These are phyloP conservation scores for Citrullus amarus DNA, from an alignment of 306 rosid genomes.

Conservation along the genomic window DNA sequence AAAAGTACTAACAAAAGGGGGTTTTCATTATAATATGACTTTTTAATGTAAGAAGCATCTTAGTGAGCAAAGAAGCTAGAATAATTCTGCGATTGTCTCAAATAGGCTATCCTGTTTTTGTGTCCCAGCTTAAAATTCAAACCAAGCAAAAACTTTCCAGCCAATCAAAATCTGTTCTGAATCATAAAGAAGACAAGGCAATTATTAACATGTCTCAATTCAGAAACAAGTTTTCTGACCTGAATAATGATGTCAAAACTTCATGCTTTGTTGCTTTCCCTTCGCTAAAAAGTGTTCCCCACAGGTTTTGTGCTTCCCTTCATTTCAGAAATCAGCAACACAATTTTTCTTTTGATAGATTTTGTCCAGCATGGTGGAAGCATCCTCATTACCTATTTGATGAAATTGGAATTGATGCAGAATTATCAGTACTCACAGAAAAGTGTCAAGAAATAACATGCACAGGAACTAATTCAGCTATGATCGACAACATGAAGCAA, in stretches of 20 bases:
- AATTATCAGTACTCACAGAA: neutral
- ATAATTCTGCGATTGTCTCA: neutral
- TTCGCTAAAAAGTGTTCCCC: neutral
- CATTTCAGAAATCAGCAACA: neutral
- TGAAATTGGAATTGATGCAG: neutral
- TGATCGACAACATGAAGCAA: neutral
- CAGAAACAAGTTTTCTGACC: slow-evolving; percentile 4
- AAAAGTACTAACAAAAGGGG: neutral
- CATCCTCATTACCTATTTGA: slow-evolving; percentile 3
- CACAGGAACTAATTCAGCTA: neutral
- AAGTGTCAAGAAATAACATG: neutral
- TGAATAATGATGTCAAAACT: slow-evolving; percentile 2
- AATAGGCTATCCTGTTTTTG: neutral
- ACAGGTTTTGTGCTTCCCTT: slow-evolving; percentile 2
- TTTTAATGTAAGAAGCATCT: neutral
- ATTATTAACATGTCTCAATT: neutral
- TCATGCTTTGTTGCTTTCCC: slow-evolving; percentile 6
- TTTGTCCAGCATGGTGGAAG: slow-evolving; percentile 11
- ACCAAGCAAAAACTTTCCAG: slow-evolving; percentile 1
- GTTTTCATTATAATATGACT: neutral
- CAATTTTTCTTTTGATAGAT: neutral
- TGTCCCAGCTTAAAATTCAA: slow-evolving; percentile 5
- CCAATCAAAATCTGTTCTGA: neutral
- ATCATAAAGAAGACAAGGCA: neutral
- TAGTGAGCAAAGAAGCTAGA: neutral